These are phyloP conservation scores for Beauveria brongniartii DNA, from an alignment of 2,329 filamentous ascomycete species.

Conservation along the genomic window DNA sequence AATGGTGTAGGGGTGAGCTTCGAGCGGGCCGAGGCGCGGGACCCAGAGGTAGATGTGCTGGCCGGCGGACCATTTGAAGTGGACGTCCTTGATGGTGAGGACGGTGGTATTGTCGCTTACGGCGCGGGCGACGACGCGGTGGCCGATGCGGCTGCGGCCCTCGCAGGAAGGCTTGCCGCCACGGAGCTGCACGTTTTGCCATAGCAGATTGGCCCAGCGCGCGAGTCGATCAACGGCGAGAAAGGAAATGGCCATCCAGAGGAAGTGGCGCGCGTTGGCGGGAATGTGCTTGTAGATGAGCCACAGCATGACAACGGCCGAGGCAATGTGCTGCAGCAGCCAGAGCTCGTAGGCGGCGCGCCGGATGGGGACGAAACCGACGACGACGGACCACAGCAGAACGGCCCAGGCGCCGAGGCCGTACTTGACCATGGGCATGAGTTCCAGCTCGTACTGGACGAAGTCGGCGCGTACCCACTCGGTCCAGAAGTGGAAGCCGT, in stretches of 20 bases:
- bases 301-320: slow-evolving; percentile 54
- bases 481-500: slow-evolving; percentile 61
- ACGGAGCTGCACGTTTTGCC: slow-evolving; percentile 43
- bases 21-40: slow-evolving; percentile 43
- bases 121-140: slow-evolving; percentile 40
- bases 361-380: slow-evolving; percentile 55
- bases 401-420: slow-evolving; percentile 60
- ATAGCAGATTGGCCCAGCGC: slow-evolving; percentile 38
- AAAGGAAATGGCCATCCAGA: slow-evolving; percentile 59
- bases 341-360: slow-evolving; percentile 63
- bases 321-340: slow-evolving; percentile 57
- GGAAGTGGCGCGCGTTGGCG: slow-evolving; percentile 46
- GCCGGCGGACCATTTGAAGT: slow-evolving; percentile 50
- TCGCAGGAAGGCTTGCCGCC: slow-evolving; percentile 35
- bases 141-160: slow-evolving; percentile 42
- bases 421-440: slow-evolving; percentile 58
- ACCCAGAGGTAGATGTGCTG: slow-evolving; percentile 56
- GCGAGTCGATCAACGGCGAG: slow-evolving; percentile 55
- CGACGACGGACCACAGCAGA: slow-evolving; percentile 56
- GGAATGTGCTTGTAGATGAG: slow-evolving; percentile 58
- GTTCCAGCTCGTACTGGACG: slow-evolving; percentile 47
- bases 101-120: slow-evolving; percentile 47
- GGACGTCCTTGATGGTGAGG: slow-evolving; percentile 50
- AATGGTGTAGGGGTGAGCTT: slow-evolving; percentile 55
- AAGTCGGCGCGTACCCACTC: slow-evolving; percentile 56